phyloP scores from a whole-genome alignment of 345 rosid genomes.

The Arabis hirsuta region DNA sequence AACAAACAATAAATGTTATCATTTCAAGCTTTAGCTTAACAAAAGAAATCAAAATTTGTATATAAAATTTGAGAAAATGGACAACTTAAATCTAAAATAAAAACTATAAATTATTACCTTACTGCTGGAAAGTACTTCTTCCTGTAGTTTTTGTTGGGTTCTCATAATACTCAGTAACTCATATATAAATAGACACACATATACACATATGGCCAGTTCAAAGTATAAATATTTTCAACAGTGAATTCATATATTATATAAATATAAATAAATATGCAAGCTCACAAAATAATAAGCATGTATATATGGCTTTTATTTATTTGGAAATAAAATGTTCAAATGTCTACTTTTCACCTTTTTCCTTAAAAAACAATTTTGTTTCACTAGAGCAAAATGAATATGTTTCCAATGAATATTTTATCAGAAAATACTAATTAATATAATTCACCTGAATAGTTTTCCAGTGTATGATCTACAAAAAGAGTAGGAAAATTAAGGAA shows the following conservation, averaged over 20 bases:
- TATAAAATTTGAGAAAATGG: background rate
- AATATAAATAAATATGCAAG: background rate
- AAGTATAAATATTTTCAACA: background rate
- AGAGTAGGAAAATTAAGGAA: background rate
- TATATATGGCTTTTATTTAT: background rate
- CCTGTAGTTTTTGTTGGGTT: background rate
- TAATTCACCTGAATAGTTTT: too few species aligned
- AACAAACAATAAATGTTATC: background rate
- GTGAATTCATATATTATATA: background rate
- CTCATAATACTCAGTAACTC: background rate
- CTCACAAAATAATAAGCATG: background rate
- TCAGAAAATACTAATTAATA: too few species aligned
- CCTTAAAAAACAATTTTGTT: too few species aligned
- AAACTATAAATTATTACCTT: background rate
- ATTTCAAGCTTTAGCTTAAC: too few species aligned
- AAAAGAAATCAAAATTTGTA: too few species aligned
- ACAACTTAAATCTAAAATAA: background rate
- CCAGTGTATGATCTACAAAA: too few species aligned
- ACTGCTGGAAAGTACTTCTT: background rate
- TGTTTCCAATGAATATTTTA: too few species aligned
- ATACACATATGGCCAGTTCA: background rate
- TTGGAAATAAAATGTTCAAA: conserved; percentile 5
- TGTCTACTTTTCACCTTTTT: background rate
- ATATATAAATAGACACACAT: background rate
- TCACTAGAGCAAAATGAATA: too few species aligned